Base-by-base conservation (phyloP, 192 early-diverging fungal genomes). In the Rhizophlyctis rosea region DNA sequence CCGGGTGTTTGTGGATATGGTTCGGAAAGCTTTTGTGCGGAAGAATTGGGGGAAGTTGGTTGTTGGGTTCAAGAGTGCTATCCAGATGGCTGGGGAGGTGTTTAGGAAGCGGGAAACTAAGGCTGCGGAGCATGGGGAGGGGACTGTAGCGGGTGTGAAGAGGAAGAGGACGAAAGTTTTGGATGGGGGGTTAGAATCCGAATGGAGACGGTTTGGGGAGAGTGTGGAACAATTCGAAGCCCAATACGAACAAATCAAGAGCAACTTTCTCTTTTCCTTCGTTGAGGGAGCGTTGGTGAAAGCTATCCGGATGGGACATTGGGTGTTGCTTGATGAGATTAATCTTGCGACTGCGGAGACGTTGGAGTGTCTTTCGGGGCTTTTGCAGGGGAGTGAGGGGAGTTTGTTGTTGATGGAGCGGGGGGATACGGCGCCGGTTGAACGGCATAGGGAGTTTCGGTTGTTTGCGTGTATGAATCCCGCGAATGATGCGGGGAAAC, bases 391-490 rank as follows among this genome's bases (percentile, higher is more conserved):
- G 54, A 80, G 87, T 3, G 67, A 82, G 11, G 91, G 91, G 7
- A 90, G 91, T 34, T 68, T 99, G 34, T 67, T 96, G 13, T 77
- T 99, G 49, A 84, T 95, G 3, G 97, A 99, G 62, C 86, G 92
- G 23, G 97, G 95, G 31, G 93, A 94, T 69, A 84, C 81, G n/a
- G 78, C 86, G 59, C 90, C 90, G 7, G 78, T 99, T 5, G 68
- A 78, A 4, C 84, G 97, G 47, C 97, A 99, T 69, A 86, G 88
- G 5, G 88, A 88, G 36, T 99, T 99, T 79, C 79, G 97, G 2
- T 76, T 99, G 2, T 98, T 99, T 72, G 92, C 90, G 1, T 99
- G 97, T 73, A 99, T 99, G 95, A 99, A 99, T 71, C 97, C 97
- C 32, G 88, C 97, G 21, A 98, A 90, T 30, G 97, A 99, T 77